These are phyloP conservation scores for Curvularia lunata DNA, from an alignment of 2,329 filamentous ascomycete genomes.

Conservation along the genomic window DNA sequence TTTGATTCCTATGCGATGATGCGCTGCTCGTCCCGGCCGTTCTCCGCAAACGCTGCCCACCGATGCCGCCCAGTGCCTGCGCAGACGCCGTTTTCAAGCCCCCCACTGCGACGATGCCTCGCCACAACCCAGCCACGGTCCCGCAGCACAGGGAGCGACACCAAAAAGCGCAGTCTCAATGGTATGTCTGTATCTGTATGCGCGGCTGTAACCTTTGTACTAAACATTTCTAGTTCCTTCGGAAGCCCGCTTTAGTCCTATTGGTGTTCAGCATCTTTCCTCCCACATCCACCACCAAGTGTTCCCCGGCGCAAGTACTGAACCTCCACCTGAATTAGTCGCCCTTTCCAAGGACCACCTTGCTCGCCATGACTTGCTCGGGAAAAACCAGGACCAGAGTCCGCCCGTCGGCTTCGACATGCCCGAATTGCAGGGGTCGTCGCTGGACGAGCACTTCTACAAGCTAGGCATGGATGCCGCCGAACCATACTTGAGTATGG, in stretches of 20 bases:
- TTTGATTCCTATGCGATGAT: slow-evolving; percentile 28
- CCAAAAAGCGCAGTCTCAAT: slow-evolving; percentile 19
- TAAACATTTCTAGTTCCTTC: slow-evolving; percentile 44
- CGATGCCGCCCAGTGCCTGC: slow-evolving; percentile 25
- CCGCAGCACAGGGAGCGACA: slow-evolving; percentile 2
- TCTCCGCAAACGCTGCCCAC: slow-evolving; percentile 28
- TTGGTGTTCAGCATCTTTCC: slow-evolving; percentile 94
- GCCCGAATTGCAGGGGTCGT: slow-evolving; percentile 76
- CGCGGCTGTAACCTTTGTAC: too few relatives aligned
- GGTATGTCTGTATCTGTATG: slow-evolving; percentile 22
- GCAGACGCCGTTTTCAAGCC: slow-evolving; percentile 19
- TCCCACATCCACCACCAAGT: slow-evolving; percentile 81
- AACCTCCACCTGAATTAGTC: slow-evolving; percentile 73
- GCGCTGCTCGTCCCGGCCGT: slow-evolving; percentile 37
- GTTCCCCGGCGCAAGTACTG: slow-evolving; percentile 66
- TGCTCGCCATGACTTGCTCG: slow-evolving; percentile 81
- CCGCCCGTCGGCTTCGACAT: slow-evolving; percentile 84
- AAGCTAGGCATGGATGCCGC: slow-evolving; percentile 85
- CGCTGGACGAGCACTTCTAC: slow-evolving; percentile 92
- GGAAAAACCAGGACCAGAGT: slow-evolving; percentile 81
- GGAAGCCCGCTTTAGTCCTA: slow-evolving; percentile 81
- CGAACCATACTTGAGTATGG: slow-evolving; percentile 78
- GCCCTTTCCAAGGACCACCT: slow-evolving; percentile 83
- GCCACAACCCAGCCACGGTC: slow-evolving; percentile 28
- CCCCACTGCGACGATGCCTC: slow-evolving; percentile 34